These are phyloP conservation scores for Ceratobasidium sp. DNA, from an alignment of 1,284 basidiomycete genomes.

Conservation along the genomic window DNA sequence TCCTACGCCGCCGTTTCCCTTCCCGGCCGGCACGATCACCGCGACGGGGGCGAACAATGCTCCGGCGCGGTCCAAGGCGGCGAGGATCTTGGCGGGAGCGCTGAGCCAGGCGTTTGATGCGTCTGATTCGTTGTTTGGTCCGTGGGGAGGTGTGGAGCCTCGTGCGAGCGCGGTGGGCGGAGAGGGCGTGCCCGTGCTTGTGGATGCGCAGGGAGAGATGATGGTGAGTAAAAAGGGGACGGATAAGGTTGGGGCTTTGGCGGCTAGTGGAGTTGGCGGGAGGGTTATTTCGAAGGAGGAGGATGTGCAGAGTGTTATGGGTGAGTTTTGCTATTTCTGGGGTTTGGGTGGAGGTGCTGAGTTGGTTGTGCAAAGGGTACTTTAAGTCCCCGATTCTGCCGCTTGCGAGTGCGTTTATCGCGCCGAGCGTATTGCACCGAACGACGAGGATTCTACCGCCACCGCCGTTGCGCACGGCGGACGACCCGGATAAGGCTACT, in stretches of 20 bases:
- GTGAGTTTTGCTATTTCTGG: conserved; percentile 13
- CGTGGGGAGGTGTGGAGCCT: conserved; percentile 35
- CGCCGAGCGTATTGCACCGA: conserved; percentile 26
- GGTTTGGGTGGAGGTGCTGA: neutral
- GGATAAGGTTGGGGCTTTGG: conserved; percentile 23
- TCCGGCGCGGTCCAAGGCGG: conserved; percentile 19
- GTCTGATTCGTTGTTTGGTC: conserved; percentile 36
- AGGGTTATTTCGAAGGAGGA: conserved; percentile 31
- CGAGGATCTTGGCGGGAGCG: conserved; percentile 24
- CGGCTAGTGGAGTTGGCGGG: conserved; percentile 20
- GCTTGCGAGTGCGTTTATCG: conserved; percentile 26
- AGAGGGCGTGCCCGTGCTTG: conserved; percentile 35
- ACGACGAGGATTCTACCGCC: conserved; percentile 38
- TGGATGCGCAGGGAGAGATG: conserved; percentile 31
- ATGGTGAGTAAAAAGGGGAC: conserved; percentile 17
- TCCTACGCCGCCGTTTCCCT: conserved; percentile 22
- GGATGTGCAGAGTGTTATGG: conserved; percentile 39
- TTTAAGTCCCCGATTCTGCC: conserved; percentile 37
- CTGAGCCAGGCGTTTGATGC: conserved; percentile 41
- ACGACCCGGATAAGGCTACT: conserved; percentile 21
- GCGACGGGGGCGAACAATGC: neutral
- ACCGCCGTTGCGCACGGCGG: conserved; percentile 19
- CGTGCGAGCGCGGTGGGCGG: conserved; percentile 10
- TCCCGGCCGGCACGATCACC: conserved; percentile 5
- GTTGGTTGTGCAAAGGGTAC: conserved; percentile 5